Evolutionary conservation across 116 monocot genomes (phyloP), one percentile per base, ranked within the genome.

Genomic region (Thalassia testudinum): DNA sequence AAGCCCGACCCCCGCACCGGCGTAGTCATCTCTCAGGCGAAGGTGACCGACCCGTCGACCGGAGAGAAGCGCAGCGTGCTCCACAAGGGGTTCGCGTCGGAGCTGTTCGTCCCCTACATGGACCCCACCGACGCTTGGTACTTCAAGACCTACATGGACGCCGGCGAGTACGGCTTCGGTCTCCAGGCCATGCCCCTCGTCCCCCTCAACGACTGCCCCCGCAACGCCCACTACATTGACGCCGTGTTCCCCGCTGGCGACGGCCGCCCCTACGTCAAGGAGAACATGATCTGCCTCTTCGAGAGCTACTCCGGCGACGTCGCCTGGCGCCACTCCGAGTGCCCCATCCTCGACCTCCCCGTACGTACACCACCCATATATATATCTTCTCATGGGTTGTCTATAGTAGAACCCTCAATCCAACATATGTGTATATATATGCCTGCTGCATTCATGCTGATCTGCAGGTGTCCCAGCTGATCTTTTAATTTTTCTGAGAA

Each of bases 101-200:
- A 91, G 74, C 61, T 91, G 34, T 91, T 91, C 58, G 85, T 91
- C 47, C 91, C 91, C 18, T 91, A 91, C 66, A 91, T 91, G 91
- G 91, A 91, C 55, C 91, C 91, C 5, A 76, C 78, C 0, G 76
- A 91, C 3, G 85, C 72, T 0, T 85, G 85, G 85, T 91, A 91
- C 62, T 91, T 91, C 64, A 91, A 91, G 73, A 85, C 91, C 21
- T 91, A 91, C 49, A 75, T 91, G 91, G 91, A 91, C 47, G 85
- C 85, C 0, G 91, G 91, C 2, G 91, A 91, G 60, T 91, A 85
- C 61, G 91, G 91, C 24, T 76, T 91, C 53, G 91, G 91, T 21
- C 57, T 85, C 44, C 73, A 78, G 62, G 66, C 91, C 22, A 85
- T 85, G 91, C 73, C 85, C 37, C 61, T 91, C 5, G 85, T 78